Evolutionary conservation across 2,329 filamentous ascomycete species (phyloP).

Genomic region (Alternaria solani): DNA sequence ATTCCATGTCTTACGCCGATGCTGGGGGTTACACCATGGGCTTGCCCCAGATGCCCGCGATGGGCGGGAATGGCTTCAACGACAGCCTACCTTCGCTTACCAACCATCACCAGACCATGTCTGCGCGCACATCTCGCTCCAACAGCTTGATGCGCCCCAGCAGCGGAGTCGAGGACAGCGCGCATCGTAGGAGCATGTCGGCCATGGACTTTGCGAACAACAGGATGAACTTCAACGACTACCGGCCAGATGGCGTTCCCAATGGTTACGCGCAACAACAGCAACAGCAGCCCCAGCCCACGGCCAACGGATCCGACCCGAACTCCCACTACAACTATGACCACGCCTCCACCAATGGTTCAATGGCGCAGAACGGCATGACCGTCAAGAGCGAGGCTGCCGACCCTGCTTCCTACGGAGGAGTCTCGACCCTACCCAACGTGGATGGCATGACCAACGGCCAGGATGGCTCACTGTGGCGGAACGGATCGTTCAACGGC

Average conservation of each 20-base stretch:
- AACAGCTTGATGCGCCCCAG: conserved; percentile 59
- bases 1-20: conserved; percentile 47
- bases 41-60: conserved; percentile 46
- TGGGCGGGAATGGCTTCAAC: conserved; percentile 46
- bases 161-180: conserved; percentile 45
- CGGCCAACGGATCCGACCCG: conserved; percentile 27
- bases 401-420: conserved; percentile 42
- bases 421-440: conserved; percentile 46
- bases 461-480: conserved; percentile 53
- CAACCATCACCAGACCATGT: conserved; percentile 54
- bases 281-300: conserved; percentile 13
- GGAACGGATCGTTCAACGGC: conserved; percentile 53
- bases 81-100: conserved; percentile 51
- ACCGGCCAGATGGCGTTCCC: conserved; percentile 41
- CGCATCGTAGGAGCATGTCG: conserved; percentile 47
- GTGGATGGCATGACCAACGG: conserved; percentile 47
- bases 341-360: conserved; percentile 39
- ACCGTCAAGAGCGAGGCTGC: conserved; percentile 45
- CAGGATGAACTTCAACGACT: conserved; percentile 49
- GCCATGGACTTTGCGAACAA: conserved; percentile 45
- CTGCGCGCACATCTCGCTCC: conserved; percentile 57
- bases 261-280: conserved; percentile 36
- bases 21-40: conserved; percentile 42
- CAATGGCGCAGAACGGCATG: conserved; percentile 47
- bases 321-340: conserved; percentile 46